These are phyloP conservation scores for Psilocybe tampanensis DNA, from an alignment of 768 basidiomycete genomes.

Conservation along the genomic window DNA sequence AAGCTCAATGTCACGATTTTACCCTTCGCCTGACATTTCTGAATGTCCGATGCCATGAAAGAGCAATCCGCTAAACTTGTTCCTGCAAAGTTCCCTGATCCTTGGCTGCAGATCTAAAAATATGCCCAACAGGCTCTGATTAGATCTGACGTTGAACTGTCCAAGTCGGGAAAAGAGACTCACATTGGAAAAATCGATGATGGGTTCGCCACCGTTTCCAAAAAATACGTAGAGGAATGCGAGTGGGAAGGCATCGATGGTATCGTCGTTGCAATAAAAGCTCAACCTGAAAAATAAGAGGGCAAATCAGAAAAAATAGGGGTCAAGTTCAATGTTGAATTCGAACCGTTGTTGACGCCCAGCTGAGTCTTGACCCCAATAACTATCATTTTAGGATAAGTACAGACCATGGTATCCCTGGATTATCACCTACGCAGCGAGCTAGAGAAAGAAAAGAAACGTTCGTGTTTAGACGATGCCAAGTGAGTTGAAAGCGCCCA, in stretches of 20 bases:
- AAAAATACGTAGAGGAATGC: constrained; percentile 65
- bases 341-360: constrained; percentile 38
- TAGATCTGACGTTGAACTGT: too few species aligned
- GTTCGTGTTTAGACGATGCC: not conserved
- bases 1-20: constrained; percentile 56
- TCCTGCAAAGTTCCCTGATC: constrained; percentile 53
- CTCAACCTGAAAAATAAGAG: constrained; percentile 38
- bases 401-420: not conserved
- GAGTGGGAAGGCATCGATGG: constrained; percentile 63
- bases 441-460: constrained; percentile 20
- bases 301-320: not conserved
- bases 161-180: constrained; percentile 2
- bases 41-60: constrained; percentile 61
- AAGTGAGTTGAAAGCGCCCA: too few species aligned
- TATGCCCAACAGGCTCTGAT: too few species aligned
- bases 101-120: constrained; percentile 55
- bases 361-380: constrained; percentile 45
- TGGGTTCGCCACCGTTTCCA: constrained; percentile 58
- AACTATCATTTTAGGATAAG: constrained; percentile 25
- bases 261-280: constrained; percentile 65
- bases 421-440: constrained; percentile 34
- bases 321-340: not conserved
- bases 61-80: constrained; percentile 66
- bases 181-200: constrained; percentile 66
- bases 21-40: constrained; percentile 64